Conservation (phyloP, 257 asterid genomes). For the Henckelia pumila region DNA sequence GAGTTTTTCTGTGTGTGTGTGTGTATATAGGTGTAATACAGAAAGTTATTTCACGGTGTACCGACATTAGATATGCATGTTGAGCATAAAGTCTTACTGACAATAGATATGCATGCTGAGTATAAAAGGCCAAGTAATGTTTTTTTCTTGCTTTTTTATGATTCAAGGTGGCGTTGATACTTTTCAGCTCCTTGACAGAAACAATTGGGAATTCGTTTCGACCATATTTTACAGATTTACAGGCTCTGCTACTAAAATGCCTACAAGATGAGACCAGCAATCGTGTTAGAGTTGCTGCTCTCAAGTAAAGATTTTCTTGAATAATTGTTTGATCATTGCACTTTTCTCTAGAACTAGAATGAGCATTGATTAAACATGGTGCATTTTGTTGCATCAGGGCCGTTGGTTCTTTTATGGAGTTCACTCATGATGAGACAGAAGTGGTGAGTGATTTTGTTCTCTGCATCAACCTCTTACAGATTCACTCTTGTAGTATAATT, state of each 20-base stretch:
- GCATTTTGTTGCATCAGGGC: conserved; percentile 66
- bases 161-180: conserved; percentile 89
- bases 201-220: conserved; percentile 90
- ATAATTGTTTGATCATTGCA: conserved; percentile 7
- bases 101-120: conserved; percentile 1
- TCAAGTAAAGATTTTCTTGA: conserved; percentile 64
- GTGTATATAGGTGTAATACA: too few species aligned
- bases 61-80: too few species aligned
- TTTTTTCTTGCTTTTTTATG: conserved; percentile 29
- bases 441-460: conserved; percentile 62
- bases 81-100: too few species aligned
- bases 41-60: too few species aligned
- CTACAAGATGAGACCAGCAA: conserved; percentile 95
- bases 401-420: conserved; percentile 98
- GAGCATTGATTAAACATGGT: conserved; percentile 26
- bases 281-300: conserved; percentile 94
- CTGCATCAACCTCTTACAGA: conserved; percentile 17
- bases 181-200: conserved; percentile 99
- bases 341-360: conserved; percentile 15
- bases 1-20: background rate
- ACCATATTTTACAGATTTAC: conserved; percentile 80
- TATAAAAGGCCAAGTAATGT: conserved; percentile 20
- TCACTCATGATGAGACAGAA: conserved; percentile 83
- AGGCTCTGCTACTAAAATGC: conserved; percentile 84
- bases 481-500: background rate